Percentiles rank a stretch among this genome's conserved stretches.
phyloP scores from a whole-genome alignment of 768 basidiomycete species.

The Mrakia gelida region DNA sequence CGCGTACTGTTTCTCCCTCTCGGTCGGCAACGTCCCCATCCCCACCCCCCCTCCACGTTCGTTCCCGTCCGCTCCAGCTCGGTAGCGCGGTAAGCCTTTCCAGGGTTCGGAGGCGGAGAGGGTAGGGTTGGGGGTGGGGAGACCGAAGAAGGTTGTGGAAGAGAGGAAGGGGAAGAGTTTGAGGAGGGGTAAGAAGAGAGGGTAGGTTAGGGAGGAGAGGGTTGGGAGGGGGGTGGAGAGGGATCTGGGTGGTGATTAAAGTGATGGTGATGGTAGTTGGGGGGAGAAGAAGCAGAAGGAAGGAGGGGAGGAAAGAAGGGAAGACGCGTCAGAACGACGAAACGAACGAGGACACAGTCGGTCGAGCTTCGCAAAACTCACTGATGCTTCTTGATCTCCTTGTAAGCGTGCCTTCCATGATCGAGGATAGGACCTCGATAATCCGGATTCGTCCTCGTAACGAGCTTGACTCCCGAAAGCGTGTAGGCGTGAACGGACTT shows the following conservation, averaged over 20 bases:
- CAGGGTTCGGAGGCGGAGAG: conserved; percentile 36
- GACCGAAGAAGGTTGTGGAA: conserved; percentile 30
- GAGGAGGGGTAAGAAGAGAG: conserved; percentile 8
- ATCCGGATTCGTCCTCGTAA: conserved; percentile 68
- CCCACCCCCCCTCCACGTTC: no score
- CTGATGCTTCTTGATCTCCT: conserved; percentile 51
- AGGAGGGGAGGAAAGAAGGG: not conserved
- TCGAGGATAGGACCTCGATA: conserved; percentile 64
- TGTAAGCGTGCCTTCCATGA: conserved; percentile 61
- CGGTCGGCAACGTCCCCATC: conserved; percentile 28
- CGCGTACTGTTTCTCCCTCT: conserved; percentile 64
- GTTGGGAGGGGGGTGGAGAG: conserved; percentile 21
- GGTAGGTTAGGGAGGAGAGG: conserved; percentile 25
- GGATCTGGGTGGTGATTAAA: not conserved
- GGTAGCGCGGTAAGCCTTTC: conserved; percentile 49
- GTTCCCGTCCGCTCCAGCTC: conserved; percentile 31
- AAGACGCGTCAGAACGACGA: not conserved
- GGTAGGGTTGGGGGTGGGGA: not conserved
- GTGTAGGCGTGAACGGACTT: conserved; percentile 71
- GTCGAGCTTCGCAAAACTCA: conserved; percentile 22
- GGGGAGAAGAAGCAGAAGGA: not conserved
- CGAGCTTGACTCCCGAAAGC: conserved; percentile 62
- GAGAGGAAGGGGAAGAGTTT: conserved; percentile 6
- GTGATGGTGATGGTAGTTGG: conserved; percentile 7
- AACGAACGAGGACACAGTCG: not conserved